Conservation (phyloP, 202 grass and related monocot species). For the Carex arenaria region DNA sequence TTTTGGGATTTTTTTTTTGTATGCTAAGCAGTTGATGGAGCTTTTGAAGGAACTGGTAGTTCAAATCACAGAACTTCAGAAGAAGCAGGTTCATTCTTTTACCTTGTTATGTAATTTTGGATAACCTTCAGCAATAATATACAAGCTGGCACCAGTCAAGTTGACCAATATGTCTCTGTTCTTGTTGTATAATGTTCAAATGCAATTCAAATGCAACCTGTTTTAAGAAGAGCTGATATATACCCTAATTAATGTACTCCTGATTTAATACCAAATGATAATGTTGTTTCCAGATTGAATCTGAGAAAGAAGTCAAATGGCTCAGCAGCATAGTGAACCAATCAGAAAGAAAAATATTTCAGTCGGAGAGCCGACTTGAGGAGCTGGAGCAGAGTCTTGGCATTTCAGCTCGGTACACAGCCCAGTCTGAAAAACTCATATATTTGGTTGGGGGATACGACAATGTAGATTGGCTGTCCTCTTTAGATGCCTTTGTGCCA, state of each 20-base stretch:
- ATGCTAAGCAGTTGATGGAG: conserved; percentile 30
- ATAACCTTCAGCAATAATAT: conserved; percentile 13
- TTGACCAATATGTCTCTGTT: conserved; percentile 15
- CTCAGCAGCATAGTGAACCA: conserved; percentile 42
- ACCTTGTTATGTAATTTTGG: conserved; percentile 23
- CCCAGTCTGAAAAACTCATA: conserved; percentile 28
- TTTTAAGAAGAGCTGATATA: not conserved
- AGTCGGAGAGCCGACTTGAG: conserved; percentile 40
- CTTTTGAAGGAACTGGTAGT: conserved; percentile 32
- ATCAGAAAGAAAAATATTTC: conserved; percentile 40
- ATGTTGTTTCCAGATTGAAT: conserved; percentile 42
- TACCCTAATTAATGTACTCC: conserved; percentile 6
- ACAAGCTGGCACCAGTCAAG: conserved; percentile 20
- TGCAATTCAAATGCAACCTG: not conserved
- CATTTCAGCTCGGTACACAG: conserved; percentile 8
- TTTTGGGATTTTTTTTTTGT: conserved; percentile 25
- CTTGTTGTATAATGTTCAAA: conserved; percentile 13
- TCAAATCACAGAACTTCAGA: conserved; percentile 34
- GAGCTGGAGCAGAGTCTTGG: conserved; percentile 36
- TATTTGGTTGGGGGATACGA: conserved; percentile 55
- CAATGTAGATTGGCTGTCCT: conserved; percentile 39
- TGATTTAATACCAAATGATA: conserved; percentile 16
- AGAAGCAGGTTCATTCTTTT: conserved; percentile 41
- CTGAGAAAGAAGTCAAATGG: conserved; percentile 44
- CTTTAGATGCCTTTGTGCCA: conserved; percentile 46